Conservation (phyloP, 2,329 filamentous ascomycete genomes). For the Stachybotrys echinatus region DNA sequence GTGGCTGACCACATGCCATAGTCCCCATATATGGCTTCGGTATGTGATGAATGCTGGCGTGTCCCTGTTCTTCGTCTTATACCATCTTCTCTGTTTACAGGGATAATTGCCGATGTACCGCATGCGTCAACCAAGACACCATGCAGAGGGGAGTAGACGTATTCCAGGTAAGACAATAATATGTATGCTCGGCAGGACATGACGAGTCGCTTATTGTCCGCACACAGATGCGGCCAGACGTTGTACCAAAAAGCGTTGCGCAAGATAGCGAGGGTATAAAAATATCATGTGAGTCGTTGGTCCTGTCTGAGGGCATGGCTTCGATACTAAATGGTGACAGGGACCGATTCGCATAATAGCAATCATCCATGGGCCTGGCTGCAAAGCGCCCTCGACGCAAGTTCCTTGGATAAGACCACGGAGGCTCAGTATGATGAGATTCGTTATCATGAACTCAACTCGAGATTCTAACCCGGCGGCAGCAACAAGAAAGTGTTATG, state of each 20-base stretch:
- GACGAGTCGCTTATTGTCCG: not conserved
- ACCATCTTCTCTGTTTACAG: slow-evolving; percentile 12
- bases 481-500: slow-evolving; percentile 30
- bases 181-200: not conserved
- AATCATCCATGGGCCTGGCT: slow-evolving; percentile 56
- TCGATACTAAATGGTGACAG: slow-evolving; percentile 37
- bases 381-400: slow-evolving; percentile 9
- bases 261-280: slow-evolving; percentile 22
- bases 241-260: slow-evolving; percentile 20
- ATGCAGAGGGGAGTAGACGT: slow-evolving; percentile 36
- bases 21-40: slow-evolving; percentile 22
- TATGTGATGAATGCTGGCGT: slow-evolving; percentile 6
- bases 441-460: not conserved
- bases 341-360: slow-evolving; percentile 66
- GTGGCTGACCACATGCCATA: too few relatives aligned
- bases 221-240: slow-evolving; percentile 23
- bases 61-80: not conserved
- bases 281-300: slow-evolving; percentile 25
- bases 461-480: slow-evolving; percentile 10
- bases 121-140: slow-evolving; percentile 36
- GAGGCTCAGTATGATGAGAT: not conserved
- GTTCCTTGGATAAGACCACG: not conserved
- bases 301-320: not conserved
- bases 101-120: slow-evolving; percentile 36
- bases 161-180: slow-evolving; percentile 25